A percentile compares a stretch with the other conserved stretches of the same genome.
Evolutionary conservation across 2,329 filamentous ascomycete genomes (phyloP).

Genomic region (Aureobasidium lini): DNA sequence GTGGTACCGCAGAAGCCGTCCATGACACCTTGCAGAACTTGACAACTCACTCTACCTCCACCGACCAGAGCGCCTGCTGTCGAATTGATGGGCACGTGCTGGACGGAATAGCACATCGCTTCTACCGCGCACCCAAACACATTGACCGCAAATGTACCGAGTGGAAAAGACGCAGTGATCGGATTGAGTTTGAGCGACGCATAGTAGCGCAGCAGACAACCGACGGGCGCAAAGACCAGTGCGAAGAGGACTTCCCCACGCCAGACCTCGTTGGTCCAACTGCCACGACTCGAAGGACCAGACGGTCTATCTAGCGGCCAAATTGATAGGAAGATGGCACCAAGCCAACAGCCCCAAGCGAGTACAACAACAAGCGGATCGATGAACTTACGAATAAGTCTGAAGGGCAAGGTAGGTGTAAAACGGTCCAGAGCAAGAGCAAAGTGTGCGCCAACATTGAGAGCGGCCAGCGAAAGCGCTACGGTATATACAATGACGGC

Average conservation of each 20-base stretch:
- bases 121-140: constrained; percentile 67
- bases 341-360: constrained; percentile 69
- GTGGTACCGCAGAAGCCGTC: constrained; percentile 43
- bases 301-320: constrained; percentile 56
- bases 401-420: constrained; percentile 55
- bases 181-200: constrained; percentile 64
- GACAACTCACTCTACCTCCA: constrained; percentile 35
- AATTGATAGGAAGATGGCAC: constrained; percentile 62
- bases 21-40: constrained; percentile 40
- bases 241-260: constrained; percentile 68
- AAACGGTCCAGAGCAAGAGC: constrained; percentile 54
- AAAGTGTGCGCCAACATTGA: constrained; percentile 68
- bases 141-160: constrained; percentile 83
- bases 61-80: constrained; percentile 29
- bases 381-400: constrained; percentile 50
- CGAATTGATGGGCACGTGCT: constrained; percentile 47
- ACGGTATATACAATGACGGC: constrained; percentile 69
- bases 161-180: constrained; percentile 59
- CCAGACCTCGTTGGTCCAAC: constrained; percentile 53
- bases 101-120: constrained; percentile 71
- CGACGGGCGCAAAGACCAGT: constrained; percentile 73
- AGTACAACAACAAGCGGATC: constrained; percentile 59
- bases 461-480: constrained; percentile 59
- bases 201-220: constrained; percentile 70
- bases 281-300: constrained; percentile 23